phyloP scores from a whole-genome alignment of 2,329 filamentous ascomycete species.

The Ophiostoma novo-ulmi region DNA sequence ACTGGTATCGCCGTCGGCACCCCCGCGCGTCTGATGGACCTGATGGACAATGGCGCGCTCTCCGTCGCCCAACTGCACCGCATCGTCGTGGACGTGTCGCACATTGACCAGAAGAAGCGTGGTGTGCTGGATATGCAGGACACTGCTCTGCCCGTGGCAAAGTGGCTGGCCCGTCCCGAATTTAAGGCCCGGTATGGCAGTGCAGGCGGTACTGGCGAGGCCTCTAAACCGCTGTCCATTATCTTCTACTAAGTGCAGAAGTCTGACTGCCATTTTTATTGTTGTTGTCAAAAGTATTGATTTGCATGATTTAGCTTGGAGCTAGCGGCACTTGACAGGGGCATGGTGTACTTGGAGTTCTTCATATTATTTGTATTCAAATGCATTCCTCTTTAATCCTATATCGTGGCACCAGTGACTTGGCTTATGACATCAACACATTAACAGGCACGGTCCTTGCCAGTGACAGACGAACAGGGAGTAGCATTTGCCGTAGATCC shows the following conservation, averaged over 20 bases:
- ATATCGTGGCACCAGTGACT: neutral
- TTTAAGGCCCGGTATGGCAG: conserved; percentile 58
- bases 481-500: neutral
- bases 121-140: conserved; percentile 95
- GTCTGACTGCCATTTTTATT: neutral
- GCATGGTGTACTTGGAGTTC: conserved; percentile 6
- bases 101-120: conserved; percentile 91
- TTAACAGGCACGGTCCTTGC: neutral
- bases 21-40: conserved; percentile 71
- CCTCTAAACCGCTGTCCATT: conserved; percentile 51
- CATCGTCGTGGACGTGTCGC: conserved; percentile 83
- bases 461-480: neutral
- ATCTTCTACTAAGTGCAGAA: conserved; percentile 23
- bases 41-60: conserved; percentile 74
- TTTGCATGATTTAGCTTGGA: neutral
- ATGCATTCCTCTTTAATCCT: neutral
- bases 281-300: neutral
- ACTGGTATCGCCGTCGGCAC: conserved; percentile 89
- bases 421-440: neutral
- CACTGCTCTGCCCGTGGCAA: conserved; percentile 72
- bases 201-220: conserved; percentile 25
- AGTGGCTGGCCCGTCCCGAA: conserved; percentile 64
- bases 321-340: conserved; percentile 1
- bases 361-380: neutral
- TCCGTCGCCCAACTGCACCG: conserved; percentile 66